Evolutionary conservation across 306 rosid species (phyloP).

Genomic region (Cicer judaicum): DNA sequence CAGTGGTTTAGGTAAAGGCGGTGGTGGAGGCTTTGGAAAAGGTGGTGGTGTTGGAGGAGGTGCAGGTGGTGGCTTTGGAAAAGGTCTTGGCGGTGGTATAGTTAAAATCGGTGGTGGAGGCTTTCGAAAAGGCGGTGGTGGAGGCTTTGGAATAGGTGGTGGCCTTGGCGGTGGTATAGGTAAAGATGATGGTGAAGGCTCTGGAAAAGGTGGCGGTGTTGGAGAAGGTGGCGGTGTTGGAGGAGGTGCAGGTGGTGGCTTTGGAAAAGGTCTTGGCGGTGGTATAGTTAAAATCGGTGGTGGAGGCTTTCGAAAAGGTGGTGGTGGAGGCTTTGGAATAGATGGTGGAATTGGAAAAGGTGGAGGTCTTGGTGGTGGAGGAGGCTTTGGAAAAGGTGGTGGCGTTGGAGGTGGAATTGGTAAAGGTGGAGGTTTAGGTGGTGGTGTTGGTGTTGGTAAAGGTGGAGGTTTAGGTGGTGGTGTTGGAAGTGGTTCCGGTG

Average conservation of each 20-base stretch:
- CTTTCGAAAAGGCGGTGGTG: conserved; percentile 12
- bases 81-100: conserved; percentile 10
- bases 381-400: conserved; percentile 42
- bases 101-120: no score
- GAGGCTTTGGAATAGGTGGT: conserved; percentile 29
- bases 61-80: no score
- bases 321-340: conserved; percentile 58
- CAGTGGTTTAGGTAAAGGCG: no score
- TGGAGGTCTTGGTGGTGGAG: conserved; percentile 50
- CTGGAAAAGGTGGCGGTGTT: conserved; percentile 40
- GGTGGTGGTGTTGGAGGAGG: no score
- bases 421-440: conserved; percentile 43
- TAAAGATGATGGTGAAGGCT: not conserved
- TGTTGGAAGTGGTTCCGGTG: conserved; percentile 47
- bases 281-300: not conserved
- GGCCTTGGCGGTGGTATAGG: conserved; percentile 48
- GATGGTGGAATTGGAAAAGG: conserved; percentile 46
- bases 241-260: conserved; percentile 43
- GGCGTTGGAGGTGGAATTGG: conserved; percentile 49
- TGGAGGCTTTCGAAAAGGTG: conserved; percentile 36
- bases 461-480: conserved; percentile 43
- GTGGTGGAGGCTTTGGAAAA: no score
- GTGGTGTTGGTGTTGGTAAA: conserved; percentile 37
- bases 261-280: conserved; percentile 16
- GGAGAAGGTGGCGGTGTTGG: conserved; percentile 31